Percentiles rank a stretch among this genome's conserved stretches.
Evolutionary conservation across 2,329 filamentous ascomycete species (phyloP).

Genomic region (Monosporascus sp.): DNA sequence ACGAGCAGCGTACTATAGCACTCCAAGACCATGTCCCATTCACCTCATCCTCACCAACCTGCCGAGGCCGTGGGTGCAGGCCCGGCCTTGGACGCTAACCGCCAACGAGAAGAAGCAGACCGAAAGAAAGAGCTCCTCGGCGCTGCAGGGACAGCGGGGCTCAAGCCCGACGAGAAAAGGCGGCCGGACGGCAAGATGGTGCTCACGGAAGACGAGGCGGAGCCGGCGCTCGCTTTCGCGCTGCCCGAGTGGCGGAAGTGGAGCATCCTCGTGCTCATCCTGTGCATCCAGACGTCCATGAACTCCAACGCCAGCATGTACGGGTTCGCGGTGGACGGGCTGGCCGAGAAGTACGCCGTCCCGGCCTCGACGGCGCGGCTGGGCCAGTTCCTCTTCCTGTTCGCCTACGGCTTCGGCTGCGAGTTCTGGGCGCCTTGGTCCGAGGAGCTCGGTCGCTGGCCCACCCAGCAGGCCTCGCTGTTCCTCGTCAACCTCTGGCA

Average conservation of each 20-base stretch:
- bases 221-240: too few species aligned
- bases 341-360: slow-evolving; percentile 60
- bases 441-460: slow-evolving; percentile 74
- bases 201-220: too few species aligned
- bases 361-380: slow-evolving; percentile 60
- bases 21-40: too few species aligned
- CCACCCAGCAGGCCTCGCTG: slow-evolving; percentile 64
- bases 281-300: slow-evolving; percentile 67
- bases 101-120: too few species aligned
- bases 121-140: too few species aligned
- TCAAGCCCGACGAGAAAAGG: too few species aligned
- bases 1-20: too few species aligned
- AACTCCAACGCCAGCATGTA: slow-evolving; percentile 72
- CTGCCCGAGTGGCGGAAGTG: slow-evolving; percentile 43
- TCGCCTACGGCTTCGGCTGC: slow-evolving; percentile 77
- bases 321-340: slow-evolving; percentile 59
- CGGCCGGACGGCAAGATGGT: too few species aligned
- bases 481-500: slow-evolving; percentile 73
- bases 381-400: slow-evolving; percentile 70
- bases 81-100: too few species aligned
- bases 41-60: too few species aligned
- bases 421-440: slow-evolving; percentile 84
- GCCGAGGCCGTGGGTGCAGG: too few species aligned
- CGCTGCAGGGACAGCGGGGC: too few species aligned
- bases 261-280: slow-evolving; percentile 61